Evolutionary conservation across 1,284 basidiomycete genomes (phyloP).

Genomic region (Ceratobasidium sp.): DNA sequence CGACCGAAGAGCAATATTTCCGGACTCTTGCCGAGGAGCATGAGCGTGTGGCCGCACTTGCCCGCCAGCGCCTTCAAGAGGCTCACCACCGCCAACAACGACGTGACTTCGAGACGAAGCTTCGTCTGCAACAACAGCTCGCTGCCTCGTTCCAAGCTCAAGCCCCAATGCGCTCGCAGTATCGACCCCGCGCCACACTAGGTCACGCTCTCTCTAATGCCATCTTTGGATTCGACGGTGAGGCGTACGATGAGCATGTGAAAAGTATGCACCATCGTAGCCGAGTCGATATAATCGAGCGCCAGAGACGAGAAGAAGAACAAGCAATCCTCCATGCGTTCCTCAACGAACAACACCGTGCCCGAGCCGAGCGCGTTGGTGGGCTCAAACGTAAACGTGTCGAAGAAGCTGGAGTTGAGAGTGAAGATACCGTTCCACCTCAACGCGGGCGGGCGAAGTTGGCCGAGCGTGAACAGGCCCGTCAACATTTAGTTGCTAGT

Average conservation of each 20-base stretch:
- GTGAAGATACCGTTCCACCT: too few species aligned
- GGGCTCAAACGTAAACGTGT: slow-evolving; percentile 19
- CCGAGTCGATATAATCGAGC: too few species aligned
- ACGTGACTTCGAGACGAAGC: slow-evolving; percentile 12
- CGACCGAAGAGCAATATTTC: slow-evolving; percentile 43
- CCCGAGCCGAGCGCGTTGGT: slow-evolving; percentile 23
- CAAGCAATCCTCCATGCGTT: slow-evolving; percentile 13
- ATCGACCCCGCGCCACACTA: not conserved
- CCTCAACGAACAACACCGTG: slow-evolving; percentile 26
- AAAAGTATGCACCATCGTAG: slow-evolving; percentile 21
- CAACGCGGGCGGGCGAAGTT: too few species aligned
- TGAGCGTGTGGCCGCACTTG: slow-evolving; percentile 38
- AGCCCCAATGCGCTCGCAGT: slow-evolving; percentile 20
- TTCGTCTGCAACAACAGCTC: slow-evolving; percentile 39
- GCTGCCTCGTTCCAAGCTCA: slow-evolving; percentile 14
- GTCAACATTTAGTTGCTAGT: slow-evolving; percentile 26
- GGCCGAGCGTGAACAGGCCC: slow-evolving; percentile 20
- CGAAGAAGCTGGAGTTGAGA: slow-evolving; percentile 19
- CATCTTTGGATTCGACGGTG: slow-evolving; percentile 19
- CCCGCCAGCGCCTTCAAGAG: slow-evolving; percentile 24
- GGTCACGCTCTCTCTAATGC: slow-evolving; percentile 12
- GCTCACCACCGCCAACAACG: slow-evolving; percentile 25
- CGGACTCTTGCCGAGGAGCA: slow-evolving; percentile 43
- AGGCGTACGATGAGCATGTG: slow-evolving; percentile 20
- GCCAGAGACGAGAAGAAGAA: slow-evolving; percentile 20